phyloP scores from a whole-genome alignment of 805 yeast species.

The Metschnikowia koreensis region DNA sequence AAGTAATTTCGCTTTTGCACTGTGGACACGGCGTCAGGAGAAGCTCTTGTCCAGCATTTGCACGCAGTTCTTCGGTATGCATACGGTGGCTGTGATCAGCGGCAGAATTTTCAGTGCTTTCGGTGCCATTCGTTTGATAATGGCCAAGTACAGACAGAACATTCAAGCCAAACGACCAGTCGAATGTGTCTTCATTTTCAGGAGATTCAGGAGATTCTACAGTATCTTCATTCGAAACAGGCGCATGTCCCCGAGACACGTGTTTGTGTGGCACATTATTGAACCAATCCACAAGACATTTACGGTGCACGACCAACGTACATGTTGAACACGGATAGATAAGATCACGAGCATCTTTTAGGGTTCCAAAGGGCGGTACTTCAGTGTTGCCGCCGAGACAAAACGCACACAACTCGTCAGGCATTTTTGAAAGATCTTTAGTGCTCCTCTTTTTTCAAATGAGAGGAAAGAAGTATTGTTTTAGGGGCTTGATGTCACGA shows the following conservation, averaged over 20 bases:
- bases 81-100: background rate
- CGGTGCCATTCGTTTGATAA: background rate
- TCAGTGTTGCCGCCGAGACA: constrained; percentile 42
- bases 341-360: constrained; percentile 35
- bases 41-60: background rate
- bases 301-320: constrained; percentile 34
- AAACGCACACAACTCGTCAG: constrained; percentile 29
- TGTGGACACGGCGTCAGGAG: constrained; percentile 40
- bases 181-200: background rate
- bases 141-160: background rate
- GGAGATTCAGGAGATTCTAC: background rate
- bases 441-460: too few species aligned
- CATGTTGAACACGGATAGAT: constrained; percentile 40
- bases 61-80: background rate
- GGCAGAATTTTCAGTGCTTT: too few species aligned
- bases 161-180: too few species aligned
- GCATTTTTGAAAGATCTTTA: constrained; percentile 6
- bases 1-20: constrained; percentile 35
- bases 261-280: constrained; percentile 30
- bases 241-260: background rate
- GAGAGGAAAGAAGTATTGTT: background rate
- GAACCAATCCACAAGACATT: constrained; percentile 43
- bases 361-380: constrained; percentile 38
- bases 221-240: background rate
- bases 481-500: too few species aligned